Evolutionary conservation across 768 basidiomycete species (phyloP).

Genomic region (Lenzites betulinus): DNA sequence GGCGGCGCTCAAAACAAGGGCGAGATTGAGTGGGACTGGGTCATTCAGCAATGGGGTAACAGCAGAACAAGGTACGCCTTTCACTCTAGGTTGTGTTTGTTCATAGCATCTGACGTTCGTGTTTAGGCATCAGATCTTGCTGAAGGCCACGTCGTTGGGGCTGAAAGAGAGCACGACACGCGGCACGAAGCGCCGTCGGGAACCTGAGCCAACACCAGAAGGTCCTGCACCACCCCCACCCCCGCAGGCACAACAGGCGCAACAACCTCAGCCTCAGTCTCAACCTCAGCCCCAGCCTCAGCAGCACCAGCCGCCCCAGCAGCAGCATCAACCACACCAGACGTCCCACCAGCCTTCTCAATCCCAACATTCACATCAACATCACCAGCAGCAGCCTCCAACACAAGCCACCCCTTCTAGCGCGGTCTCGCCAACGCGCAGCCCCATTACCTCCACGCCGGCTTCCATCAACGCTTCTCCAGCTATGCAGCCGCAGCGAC

Average conservation of each 20-base stretch:
- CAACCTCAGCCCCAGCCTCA: conserved; percentile 17
- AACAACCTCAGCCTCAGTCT: conserved; percentile 33
- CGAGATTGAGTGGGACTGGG: conserved; percentile 81
- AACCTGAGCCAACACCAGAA: conserved; percentile 36
- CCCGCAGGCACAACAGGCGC: conserved; percentile 12
- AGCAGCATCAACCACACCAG: conserved; percentile 16
- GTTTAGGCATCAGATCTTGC: conserved; percentile 75
- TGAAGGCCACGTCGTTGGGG: conserved; percentile 78
- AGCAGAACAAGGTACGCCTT: conserved; percentile 63
- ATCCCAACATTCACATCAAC: conserved; percentile 17
- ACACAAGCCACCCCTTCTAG: conserved; percentile 24
- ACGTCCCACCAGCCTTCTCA: conserved; percentile 37
- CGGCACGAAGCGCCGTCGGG: conserved; percentile 61
- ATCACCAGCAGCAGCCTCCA: conserved; percentile 21
- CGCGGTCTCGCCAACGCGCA: conserved; percentile 31
- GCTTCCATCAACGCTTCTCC: conserved; percentile 46
- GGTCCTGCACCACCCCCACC: conserved; percentile 17
- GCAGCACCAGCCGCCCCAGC: conserved; percentile 20
- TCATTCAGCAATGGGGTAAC: conserved; percentile 72
- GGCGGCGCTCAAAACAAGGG: conserved; percentile 43
- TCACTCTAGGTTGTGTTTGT: neutral
- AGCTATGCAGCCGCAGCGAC: conserved; percentile 49
- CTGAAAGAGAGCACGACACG: conserved; percentile 74
- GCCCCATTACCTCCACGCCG: conserved; percentile 45
- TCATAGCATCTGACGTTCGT: neutral